Evolutionary conservation across 805 yeast genomes (phyloP).

Genomic region (Teunomyces barrocoloradensis): DNA sequence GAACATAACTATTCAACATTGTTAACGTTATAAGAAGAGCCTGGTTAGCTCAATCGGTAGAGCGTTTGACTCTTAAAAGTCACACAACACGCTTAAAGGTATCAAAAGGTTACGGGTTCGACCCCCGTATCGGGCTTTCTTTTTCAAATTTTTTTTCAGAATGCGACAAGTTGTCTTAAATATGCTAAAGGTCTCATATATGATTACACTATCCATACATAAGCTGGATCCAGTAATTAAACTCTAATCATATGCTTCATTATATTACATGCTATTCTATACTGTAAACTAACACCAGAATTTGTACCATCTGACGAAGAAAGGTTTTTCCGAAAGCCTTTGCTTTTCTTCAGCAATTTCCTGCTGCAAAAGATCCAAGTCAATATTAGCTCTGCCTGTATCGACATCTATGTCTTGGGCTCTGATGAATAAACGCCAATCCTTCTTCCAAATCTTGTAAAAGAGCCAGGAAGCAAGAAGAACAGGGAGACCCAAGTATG

Average conservation of each 20-base stretch:
- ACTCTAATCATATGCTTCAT: neutral
- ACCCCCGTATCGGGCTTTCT: conserved; percentile 18
- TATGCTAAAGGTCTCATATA: too few species aligned
- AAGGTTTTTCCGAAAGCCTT: conserved; percentile 20
- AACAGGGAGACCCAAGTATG: conserved; percentile 35
- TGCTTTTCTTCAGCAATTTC: conserved; percentile 35
- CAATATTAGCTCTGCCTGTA: conserved; percentile 34
- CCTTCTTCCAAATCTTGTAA: conserved; percentile 26
- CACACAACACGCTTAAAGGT: conserved; percentile 4
- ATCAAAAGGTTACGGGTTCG: conserved; percentile 19
- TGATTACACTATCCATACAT: too few species aligned
- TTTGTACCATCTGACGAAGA: conserved; percentile 25
- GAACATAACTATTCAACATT: too few species aligned
- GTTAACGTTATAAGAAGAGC: neutral
- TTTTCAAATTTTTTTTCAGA: neutral
- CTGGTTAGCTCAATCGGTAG: conserved; percentile 15
- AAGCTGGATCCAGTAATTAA: neutral
- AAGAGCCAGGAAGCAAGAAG: conserved; percentile 27
- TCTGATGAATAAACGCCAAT: conserved; percentile 25
- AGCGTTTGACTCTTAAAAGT: conserved; percentile 11
- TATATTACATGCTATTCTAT: conserved; percentile 1
- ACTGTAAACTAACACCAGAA: conserved; percentile 26
- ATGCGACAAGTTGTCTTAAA: too few species aligned
- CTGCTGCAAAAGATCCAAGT: conserved; percentile 32
- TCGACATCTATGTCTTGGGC: conserved; percentile 33